Conservation (phyloP, 768 basidiomycete species). For the Trametes sanguinea region DNA sequence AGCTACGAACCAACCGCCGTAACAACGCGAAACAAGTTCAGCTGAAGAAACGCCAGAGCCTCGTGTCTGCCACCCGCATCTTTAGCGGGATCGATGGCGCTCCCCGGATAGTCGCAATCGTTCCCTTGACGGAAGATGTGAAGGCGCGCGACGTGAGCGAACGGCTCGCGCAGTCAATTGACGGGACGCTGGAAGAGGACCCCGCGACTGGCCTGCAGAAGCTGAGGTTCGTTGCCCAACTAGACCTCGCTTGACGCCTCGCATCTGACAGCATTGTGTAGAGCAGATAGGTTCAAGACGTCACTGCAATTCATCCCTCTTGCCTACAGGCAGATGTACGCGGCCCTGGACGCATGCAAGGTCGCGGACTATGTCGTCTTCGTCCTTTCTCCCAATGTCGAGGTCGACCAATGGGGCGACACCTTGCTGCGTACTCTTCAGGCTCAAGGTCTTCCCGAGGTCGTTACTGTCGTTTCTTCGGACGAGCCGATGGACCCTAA, state of each 20-base stretch:
- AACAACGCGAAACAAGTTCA: conserved; percentile 88
- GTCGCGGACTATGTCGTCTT: conserved; percentile 91
- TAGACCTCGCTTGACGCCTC: background rate
- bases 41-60: conserved; percentile 62
- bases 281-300: conserved; percentile 89
- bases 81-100: conserved; percentile 78
- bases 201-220: conserved; percentile 61
- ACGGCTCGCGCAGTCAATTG: conserved; percentile 62
- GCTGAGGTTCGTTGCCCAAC: conserved; percentile 54
- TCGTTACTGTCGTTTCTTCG: conserved; percentile 68
- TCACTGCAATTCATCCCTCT: conserved; percentile 85
- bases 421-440: conserved; percentile 85
- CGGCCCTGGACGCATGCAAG: conserved; percentile 81
- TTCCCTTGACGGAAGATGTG: conserved; percentile 78
- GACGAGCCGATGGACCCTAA: conserved; percentile 58
- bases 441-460: conserved; percentile 86
- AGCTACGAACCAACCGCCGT: conserved; percentile 75
- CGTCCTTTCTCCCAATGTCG: conserved; percentile 74
- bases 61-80: conserved; percentile 72
- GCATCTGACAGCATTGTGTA: conserved; percentile 34
- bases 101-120: conserved; percentile 84
- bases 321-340: conserved; percentile 70
- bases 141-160: conserved; percentile 50
- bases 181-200: conserved; percentile 53
- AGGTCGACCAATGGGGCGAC: conserved; percentile 87